Conservation (phyloP, 345 rosid genomes). For the Salix koriyanagi region DNA sequence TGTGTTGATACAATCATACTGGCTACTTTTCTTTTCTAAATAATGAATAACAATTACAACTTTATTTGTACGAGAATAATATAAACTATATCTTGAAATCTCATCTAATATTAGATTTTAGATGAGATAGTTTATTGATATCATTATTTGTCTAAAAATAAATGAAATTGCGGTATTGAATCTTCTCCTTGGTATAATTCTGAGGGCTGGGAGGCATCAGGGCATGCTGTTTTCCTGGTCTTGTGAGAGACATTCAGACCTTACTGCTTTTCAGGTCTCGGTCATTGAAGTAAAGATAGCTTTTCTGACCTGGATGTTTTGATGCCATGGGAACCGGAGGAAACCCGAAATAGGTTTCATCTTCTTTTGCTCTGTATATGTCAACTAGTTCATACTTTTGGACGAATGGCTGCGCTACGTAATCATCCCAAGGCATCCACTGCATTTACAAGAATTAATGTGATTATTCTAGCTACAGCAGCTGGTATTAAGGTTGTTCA, state of each 20-base stretch:
- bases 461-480: not conserved
- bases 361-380: constrained; percentile 33
- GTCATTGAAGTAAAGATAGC: constrained; percentile 6
- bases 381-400: constrained; percentile 22
- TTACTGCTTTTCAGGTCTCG: constrained; percentile 9
- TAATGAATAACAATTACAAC: not conserved
- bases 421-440: constrained; percentile 77
- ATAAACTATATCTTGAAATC: no score
- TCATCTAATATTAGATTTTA: no score
- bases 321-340: constrained; percentile 13
- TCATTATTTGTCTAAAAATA: not conserved
- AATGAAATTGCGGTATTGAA: not conserved
- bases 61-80: not conserved
- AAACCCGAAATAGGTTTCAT: constrained; percentile 31
- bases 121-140: no score
- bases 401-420: constrained; percentile 31
- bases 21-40: not conserved
- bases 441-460: constrained; percentile 30
- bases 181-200: not conserved
- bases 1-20: not conserved
- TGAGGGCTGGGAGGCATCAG: not conserved
- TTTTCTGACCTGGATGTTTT: not conserved
- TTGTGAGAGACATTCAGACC: not conserved
- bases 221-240: not conserved
- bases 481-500: not conserved